A percentile compares a stretch with the other conserved stretches of the same genome.
phyloP scores from a whole-genome alignment of 2,329 filamentous ascomycete species.

The Penicillium sp. region DNA sequence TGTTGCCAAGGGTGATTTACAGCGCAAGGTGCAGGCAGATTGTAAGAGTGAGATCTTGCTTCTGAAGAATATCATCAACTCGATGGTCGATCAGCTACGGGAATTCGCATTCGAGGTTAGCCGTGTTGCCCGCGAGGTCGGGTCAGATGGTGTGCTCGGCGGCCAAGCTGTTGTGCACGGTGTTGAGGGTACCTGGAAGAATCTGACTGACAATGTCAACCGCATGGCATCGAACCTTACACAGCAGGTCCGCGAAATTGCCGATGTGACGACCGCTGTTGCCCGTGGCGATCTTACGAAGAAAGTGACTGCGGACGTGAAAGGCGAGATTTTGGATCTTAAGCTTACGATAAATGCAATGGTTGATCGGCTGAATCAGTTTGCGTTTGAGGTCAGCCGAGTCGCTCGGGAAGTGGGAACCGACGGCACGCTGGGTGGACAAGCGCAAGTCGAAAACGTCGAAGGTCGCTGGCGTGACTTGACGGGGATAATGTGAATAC shows the following conservation, averaged over 20 bases:
- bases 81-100: slow-evolving; percentile 93
- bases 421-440: slow-evolving; percentile 58
- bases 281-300: slow-evolving; percentile 86
- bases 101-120: slow-evolving; percentile 94
- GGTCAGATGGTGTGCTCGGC: slow-evolving; percentile 85
- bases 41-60: slow-evolving; percentile 84
- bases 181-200: slow-evolving; percentile 91
- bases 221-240: slow-evolving; percentile 96
- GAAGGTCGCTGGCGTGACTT: slow-evolving; percentile 62
- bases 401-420: slow-evolving; percentile 61
- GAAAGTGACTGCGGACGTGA: slow-evolving; percentile 87
- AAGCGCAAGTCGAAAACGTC: slow-evolving; percentile 59
- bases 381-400: slow-evolving; percentile 61
- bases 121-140: slow-evolving; percentile 87
- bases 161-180: slow-evolving; percentile 91
- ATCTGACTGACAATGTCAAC: slow-evolving; percentile 89
- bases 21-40: slow-evolving; percentile 88
- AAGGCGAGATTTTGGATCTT: slow-evolving; percentile 85
- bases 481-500: slow-evolving; percentile 62
- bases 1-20: slow-evolving; percentile 75
- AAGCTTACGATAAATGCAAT: slow-evolving; percentile 77
- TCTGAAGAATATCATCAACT: slow-evolving; percentile 95
- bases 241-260: slow-evolving; percentile 92
- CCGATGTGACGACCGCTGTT: slow-evolving; percentile 89
- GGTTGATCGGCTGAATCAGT: slow-evolving; percentile 60